These are phyloP conservation scores for Talaromyces sp. DNA, from an alignment of 2,329 filamentous ascomycete species.

Conservation along the genomic window DNA sequence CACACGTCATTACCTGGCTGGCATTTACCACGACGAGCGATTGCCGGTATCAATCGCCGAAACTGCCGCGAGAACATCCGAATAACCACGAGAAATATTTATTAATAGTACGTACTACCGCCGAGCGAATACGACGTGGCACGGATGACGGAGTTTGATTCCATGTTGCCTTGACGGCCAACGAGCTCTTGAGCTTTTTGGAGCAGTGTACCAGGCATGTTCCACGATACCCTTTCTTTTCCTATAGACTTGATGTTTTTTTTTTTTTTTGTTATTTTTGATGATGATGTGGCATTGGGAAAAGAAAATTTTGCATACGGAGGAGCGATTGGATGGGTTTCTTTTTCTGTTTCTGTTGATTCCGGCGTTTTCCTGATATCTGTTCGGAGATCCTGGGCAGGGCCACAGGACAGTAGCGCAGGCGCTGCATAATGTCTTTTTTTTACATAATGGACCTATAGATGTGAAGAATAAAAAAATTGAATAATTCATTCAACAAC, in stretches of 20 bases:
- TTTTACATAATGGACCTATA: neutral
- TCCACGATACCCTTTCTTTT: conserved; percentile 9
- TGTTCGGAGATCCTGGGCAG: neutral
- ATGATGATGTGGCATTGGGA: neutral
- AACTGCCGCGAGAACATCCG: neutral
- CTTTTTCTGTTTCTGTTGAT: neutral
- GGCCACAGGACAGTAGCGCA: neutral
- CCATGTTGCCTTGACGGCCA: neutral
- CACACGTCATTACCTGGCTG: neutral
- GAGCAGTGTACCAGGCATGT: conserved; percentile 1
- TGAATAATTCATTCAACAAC: neutral
- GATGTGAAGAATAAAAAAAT: neutral
- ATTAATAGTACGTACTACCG: neutral
- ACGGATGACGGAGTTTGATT: neutral
- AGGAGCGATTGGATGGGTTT: conserved; percentile 1
- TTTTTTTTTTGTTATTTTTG: neutral
- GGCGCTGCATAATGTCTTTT: neutral
- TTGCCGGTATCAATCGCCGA: conserved; percentile 1
- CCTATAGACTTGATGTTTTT: neutral
- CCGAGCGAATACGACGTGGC: neutral
- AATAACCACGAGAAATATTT: neutral
- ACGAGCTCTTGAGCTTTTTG: neutral
- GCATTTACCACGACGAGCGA: neutral
- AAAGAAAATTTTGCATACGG: conserved; percentile 7
- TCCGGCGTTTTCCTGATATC: neutral